A percentile compares a stretch with the other conserved stretches of the same genome.
phyloP scores from a whole-genome alignment of 2,329 filamentous ascomycete genomes.

The Dothistroma pini region DNA sequence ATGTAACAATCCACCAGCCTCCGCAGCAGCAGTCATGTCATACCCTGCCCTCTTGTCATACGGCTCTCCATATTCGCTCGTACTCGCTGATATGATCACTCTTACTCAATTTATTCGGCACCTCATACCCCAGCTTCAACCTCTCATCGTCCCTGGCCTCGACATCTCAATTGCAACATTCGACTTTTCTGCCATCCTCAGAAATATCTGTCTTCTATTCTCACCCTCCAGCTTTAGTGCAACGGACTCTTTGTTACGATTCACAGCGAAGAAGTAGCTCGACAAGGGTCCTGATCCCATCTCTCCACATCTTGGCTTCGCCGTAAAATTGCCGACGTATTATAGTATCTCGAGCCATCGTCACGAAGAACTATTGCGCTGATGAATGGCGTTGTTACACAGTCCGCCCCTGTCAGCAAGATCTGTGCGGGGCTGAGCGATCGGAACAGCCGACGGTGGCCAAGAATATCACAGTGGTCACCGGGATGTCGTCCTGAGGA shows the following conservation, averaged over 20 bases:
- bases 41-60: slow-evolving; percentile 43
- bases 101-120: slow-evolving; percentile 37
- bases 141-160: slow-evolving; percentile 43
- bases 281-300: slow-evolving; percentile 23
- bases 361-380: too few species aligned
- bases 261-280: slow-evolving; percentile 44
- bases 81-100: slow-evolving; percentile 43
- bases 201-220: slow-evolving; percentile 34
- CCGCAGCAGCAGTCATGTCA: too few species aligned
- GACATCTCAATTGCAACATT: slow-evolving; percentile 47
- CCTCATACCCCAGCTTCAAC: slow-evolving; percentile 42
- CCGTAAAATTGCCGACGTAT: too few species aligned
- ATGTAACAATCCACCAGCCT: slow-evolving; percentile 45
- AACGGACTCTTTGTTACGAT: slow-evolving; percentile 46
- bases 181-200: slow-evolving; percentile 35
- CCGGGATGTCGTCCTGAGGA: too few species aligned
- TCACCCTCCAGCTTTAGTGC: slow-evolving; percentile 40
- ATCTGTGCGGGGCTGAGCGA: too few species aligned
- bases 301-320: slow-evolving; percentile 23
- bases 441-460: too few species aligned
- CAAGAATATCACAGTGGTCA: too few species aligned
- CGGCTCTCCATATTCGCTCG: slow-evolving; percentile 47
- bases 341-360: too few species aligned
- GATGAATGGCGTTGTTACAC: too few species aligned
- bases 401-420: too few species aligned